Evolutionary conservation across 1,139 yeast species (phyloP).

Genomic region (Entelexis paramagnoliae): DNA sequence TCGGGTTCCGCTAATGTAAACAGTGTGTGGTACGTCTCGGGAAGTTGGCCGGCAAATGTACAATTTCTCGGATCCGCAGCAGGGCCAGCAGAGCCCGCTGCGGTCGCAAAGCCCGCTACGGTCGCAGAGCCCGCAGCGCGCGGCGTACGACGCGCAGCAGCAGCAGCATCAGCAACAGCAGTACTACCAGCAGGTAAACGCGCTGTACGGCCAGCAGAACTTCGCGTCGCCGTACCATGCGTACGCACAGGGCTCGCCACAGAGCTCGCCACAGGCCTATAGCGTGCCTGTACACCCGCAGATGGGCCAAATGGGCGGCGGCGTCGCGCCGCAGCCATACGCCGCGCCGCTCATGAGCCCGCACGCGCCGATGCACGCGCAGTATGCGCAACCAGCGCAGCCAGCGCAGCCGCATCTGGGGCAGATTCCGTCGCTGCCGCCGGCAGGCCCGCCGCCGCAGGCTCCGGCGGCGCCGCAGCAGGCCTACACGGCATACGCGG

Average conservation of each 20-base stretch:
- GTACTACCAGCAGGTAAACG: slow-evolving; percentile 11
- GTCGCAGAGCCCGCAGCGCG: slow-evolving; percentile 8
- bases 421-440: slow-evolving; percentile 3
- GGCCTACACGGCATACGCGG: slow-evolving; percentile 15
- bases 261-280: not conserved
- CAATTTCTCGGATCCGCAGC: slow-evolving; percentile 8
- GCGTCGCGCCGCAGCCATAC: not conserved
- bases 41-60: not conserved
- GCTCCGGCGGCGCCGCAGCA: slow-evolving; percentile 14
- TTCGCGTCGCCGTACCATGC: slow-evolving; percentile 2
- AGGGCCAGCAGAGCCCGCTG: slow-evolving; percentile 12
- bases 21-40: not conserved
- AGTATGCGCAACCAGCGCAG: too few relatives aligned
- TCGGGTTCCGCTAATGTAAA: not conserved
- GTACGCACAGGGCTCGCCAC: slow-evolving; percentile 2
- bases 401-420: slow-evolving; percentile 5
- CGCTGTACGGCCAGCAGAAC: slow-evolving; percentile 6
- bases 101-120: slow-evolving; percentile 10
- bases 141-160: slow-evolving; percentile 8
- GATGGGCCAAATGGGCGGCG: slow-evolving; percentile 2
- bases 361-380: slow-evolving; percentile 1
- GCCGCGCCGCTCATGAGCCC: not conserved
- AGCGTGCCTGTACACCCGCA: not conserved
- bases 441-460: not conserved
- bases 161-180: slow-evolving; percentile 12